phyloP scores from a whole-genome alignment of 495 filamentous ascomycete species.

The Lophium mytilinum region DNA sequence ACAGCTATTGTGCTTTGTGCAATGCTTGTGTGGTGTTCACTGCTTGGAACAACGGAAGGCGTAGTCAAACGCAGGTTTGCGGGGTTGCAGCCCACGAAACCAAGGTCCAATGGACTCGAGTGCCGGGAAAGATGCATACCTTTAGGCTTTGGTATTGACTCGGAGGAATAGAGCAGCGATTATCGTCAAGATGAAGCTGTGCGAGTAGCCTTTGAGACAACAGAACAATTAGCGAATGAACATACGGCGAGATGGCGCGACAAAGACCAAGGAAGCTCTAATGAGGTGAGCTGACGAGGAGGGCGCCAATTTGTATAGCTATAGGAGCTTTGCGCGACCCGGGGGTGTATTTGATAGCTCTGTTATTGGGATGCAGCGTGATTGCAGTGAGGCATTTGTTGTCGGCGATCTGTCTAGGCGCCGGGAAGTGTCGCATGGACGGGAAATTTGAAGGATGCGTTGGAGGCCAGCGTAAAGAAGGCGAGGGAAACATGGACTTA shows the following conservation, averaged over 20 bases:
- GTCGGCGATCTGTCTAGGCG: slow-evolving; percentile 8
- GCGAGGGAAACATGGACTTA: slow-evolving; percentile 2
- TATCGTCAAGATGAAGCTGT: slow-evolving; percentile 10
- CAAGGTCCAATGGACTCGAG: slow-evolving; percentile 1
- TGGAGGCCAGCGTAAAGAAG: slow-evolving; percentile 2
- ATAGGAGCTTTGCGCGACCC: not conserved
- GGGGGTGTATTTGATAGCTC: slow-evolving; percentile 5
- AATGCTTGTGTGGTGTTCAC: not conserved
- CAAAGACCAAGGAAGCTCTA: not conserved
- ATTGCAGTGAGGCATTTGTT: slow-evolving; percentile 8
- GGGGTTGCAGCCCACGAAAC: not conserved
- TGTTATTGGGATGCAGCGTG: slow-evolving; percentile 8
- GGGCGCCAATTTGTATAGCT: no score
- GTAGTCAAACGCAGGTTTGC: not conserved
- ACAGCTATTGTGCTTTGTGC: not conserved
- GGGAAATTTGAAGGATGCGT: slow-evolving; percentile 1
- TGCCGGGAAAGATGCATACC: slow-evolving; percentile 3
- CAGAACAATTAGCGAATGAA: slow-evolving; percentile 12
- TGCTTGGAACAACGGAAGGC: no score
- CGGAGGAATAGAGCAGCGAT: not conserved
- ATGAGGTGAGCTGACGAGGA: not conserved
- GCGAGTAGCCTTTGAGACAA: slow-evolving; percentile 8
- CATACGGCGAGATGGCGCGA: not conserved
- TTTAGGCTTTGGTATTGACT: slow-evolving; percentile 7
- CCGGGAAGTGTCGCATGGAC: slow-evolving; percentile 4